A percentile compares a stretch with the other conserved stretches of the same genome.
Evolutionary conservation across 768 basidiomycete species (phyloP).

Genomic region (Strobilomyces echinocephalus): DNA sequence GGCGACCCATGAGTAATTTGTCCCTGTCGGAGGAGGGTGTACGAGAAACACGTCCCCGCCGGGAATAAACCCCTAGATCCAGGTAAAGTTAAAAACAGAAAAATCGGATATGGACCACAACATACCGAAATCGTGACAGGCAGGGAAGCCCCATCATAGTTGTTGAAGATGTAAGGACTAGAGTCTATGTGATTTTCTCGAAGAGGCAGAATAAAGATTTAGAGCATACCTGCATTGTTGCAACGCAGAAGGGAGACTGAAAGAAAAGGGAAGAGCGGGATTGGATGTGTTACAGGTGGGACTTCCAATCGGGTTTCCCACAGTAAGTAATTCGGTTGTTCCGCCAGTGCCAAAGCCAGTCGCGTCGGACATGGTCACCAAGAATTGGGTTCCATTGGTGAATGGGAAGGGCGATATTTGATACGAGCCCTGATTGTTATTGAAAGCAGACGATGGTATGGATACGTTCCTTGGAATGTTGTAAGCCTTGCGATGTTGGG

Average conservation of each 20-base stretch:
- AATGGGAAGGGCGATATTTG: constrained; percentile 42
- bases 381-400: constrained; percentile 34
- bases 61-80: constrained; percentile 54
- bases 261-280: constrained; percentile 43
- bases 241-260: constrained; percentile 47
- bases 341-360: constrained; percentile 68
- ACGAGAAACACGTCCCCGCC: constrained; percentile 50
- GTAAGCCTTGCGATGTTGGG: constrained; percentile 40
- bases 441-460: constrained; percentile 53
- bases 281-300: constrained; percentile 45
- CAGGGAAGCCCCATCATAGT: constrained; percentile 41
- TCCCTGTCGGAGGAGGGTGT: constrained; percentile 32
- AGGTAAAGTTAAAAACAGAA: neutral
- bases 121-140: constrained; percentile 55
- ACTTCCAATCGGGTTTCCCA: constrained; percentile 40
- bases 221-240: constrained; percentile 55
- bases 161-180: constrained; percentile 46
- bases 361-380: constrained; percentile 68
- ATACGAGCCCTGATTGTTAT: constrained; percentile 51
- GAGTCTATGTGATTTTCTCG: constrained; percentile 2
- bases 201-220: neutral
- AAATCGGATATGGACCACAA: constrained; percentile 1
- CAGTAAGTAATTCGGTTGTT: constrained; percentile 43
- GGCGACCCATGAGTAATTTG: constrained; percentile 50
- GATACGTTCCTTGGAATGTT: constrained; percentile 48